phyloP scores from a whole-genome alignment of 2,329 filamentous ascomycete species.

The Kalmusia sp. region DNA sequence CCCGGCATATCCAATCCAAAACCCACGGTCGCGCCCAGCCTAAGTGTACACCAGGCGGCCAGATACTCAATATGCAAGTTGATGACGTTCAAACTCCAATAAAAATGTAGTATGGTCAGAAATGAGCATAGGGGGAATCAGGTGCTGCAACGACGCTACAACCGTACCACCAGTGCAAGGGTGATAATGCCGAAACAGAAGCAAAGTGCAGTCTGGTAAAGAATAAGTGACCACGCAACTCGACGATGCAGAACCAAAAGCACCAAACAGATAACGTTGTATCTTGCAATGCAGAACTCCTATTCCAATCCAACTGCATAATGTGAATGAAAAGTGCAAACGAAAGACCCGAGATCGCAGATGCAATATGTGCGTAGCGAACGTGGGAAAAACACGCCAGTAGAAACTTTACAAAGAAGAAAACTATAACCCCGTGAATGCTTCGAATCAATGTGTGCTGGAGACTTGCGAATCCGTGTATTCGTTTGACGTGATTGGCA shows the following conservation, averaged over 20 bases:
- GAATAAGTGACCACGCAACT: neutral
- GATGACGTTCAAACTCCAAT: conserved; percentile 2
- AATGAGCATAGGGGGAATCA: conserved; percentile 13
- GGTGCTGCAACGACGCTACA: conserved; percentile 5
- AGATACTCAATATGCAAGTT: conserved; percentile 12
- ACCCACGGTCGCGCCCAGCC: neutral
- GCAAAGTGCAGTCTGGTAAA: conserved; percentile 3
- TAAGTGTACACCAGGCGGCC: neutral
- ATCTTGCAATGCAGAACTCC: conserved; percentile 9
- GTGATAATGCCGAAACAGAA: conserved; percentile 6
- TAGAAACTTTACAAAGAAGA: neutral
- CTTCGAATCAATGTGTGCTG: neutral
- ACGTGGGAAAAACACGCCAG: neutral
- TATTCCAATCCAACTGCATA: conserved; percentile 1
- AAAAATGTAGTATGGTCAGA: neutral
- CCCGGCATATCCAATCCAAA: neutral
- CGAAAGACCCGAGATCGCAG: conserved; percentile 3
- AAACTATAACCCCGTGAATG: neutral
- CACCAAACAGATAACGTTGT: neutral
- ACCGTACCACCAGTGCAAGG: neutral
- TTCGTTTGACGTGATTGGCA: conserved; percentile 1
- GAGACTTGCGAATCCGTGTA: neutral
- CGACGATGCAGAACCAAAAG: conserved; percentile 4
- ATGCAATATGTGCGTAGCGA: conserved; percentile 4
- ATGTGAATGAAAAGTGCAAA: neutral